Evolutionary conservation across 2,329 filamentous ascomycete genomes (phyloP).

Genomic region (Apiospora hydei): DNA sequence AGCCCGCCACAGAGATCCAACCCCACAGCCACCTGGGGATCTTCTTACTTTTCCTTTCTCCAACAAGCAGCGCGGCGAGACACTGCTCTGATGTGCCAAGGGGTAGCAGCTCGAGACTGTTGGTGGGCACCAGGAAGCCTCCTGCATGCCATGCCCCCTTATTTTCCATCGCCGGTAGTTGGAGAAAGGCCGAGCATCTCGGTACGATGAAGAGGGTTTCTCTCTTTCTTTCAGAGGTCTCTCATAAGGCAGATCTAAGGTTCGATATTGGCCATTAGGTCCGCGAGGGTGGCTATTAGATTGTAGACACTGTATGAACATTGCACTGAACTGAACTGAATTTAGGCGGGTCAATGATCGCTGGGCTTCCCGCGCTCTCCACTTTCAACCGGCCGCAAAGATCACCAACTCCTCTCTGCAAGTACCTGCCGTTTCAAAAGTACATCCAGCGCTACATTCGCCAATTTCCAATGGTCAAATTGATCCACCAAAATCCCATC

Average conservation of each 20-base stretch:
- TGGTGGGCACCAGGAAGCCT: slow-evolving; percentile 1
- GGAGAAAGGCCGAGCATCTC: background rate
- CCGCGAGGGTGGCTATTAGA: slow-evolving; percentile 4
- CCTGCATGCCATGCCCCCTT: background rate
- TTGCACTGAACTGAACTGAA: slow-evolving; percentile 7
- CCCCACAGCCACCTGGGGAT: slow-evolving; percentile 8
- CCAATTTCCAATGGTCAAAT: no score
- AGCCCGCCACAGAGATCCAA: slow-evolving; percentile 15
- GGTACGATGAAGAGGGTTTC: background rate
- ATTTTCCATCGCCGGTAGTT: background rate
- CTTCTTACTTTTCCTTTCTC: slow-evolving; percentile 2
- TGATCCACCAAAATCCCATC: no score
- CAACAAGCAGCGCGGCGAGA: background rate
- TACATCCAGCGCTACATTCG: background rate
- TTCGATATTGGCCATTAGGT: slow-evolving; percentile 17
- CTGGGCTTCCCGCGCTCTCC: slow-evolving; percentile 25
- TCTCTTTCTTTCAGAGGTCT: background rate
- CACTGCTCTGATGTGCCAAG: slow-evolving; percentile 8
- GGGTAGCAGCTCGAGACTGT: slow-evolving; percentile 1
- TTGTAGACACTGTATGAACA: slow-evolving; percentile 16
- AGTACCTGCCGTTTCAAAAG: slow-evolving; percentile 6
- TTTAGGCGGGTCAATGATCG: slow-evolving; percentile 23
- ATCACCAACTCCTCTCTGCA: background rate
- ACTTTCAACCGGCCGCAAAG: slow-evolving; percentile 25
- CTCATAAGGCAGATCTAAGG: background rate